Percentiles rank a stretch among this genome's conserved stretches.
Conservation (phyloP, 1,284 basidiomycete species). For the Sporisorium scitamineum region DNA sequence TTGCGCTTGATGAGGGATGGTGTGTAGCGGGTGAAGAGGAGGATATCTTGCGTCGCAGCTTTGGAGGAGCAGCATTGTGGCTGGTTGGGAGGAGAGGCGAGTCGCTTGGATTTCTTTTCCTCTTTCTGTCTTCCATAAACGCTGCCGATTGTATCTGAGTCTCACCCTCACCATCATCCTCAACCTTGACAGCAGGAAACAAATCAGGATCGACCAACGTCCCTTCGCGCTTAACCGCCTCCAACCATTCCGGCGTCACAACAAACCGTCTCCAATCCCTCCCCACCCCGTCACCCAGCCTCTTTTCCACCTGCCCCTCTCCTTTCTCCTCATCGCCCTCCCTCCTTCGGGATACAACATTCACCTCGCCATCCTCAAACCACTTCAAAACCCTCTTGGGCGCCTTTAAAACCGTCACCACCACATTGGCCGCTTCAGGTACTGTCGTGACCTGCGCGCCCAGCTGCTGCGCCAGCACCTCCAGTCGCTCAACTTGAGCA, state of each 20-base stretch:
- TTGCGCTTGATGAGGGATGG: not conserved
- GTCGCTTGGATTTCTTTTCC: slow-evolving; percentile 23
- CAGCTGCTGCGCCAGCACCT: slow-evolving; percentile 22
- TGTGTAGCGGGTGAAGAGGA: not conserved
- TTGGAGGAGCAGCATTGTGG: not conserved
- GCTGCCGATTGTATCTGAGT: not conserved
- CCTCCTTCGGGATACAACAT: slow-evolving; percentile 7
- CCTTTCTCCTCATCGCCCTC: not conserved
- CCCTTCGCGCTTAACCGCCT: slow-evolving; percentile 12
- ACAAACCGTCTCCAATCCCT: slow-evolving; percentile 46
- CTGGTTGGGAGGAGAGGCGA: slow-evolving; percentile 20
- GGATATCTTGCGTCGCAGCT: not conserved
- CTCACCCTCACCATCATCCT: not conserved
- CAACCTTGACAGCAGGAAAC: slow-evolving; percentile 24
- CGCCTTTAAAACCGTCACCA: slow-evolving; percentile 39
- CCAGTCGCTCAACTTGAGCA: not conserved
- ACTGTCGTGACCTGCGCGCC: slow-evolving; percentile 37
- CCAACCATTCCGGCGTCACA: slow-evolving; percentile 35
- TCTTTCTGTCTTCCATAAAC: not conserved
- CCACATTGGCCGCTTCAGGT: slow-evolving; percentile 27
- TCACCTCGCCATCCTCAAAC: slow-evolving; percentile 18
- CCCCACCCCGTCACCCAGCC: slow-evolving; percentile 20
- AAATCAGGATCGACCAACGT: slow-evolving; percentile 47
- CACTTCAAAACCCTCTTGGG: slow-evolving; percentile 45
- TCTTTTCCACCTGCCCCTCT: slow-evolving; percentile 2